Base-by-base conservation (phyloP, 768 basidiomycete species). In the Macrolepiota dolichaula region DNA sequence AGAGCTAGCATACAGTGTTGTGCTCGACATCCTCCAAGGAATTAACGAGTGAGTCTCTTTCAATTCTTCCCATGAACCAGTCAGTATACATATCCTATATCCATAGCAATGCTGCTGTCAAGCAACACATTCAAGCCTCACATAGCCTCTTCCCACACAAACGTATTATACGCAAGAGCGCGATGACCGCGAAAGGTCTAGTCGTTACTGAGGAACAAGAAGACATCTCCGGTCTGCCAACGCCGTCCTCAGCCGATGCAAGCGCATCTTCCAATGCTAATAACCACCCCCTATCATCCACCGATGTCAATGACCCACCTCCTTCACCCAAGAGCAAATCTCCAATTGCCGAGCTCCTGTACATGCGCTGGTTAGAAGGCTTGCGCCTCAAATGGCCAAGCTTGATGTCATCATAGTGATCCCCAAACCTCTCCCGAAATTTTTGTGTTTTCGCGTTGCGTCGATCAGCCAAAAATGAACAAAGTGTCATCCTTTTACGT, bases 291-390 rank as follows among this genome's bases (percentile, higher is more conserved):
- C 46, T 69, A 4, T 64, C 71, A 6, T 59, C 68, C 67, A 65
- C 64, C 46, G 77, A 78, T 22, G 81, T 85, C 27, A 76, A 77
- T 24, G 81, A 85, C 32, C 47, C 68, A 2, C 66, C 71, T 4
- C 32, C 65, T 32, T 68, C 79, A 35, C 79, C 81, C 12, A 71
- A 78, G 57, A 82, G 85, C 64, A 90, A 88, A 71, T 95, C 93
- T 58, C 94, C 96, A 5, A 94, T 98, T 29, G 92, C 94, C 22
- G 96, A 98, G 71, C 81, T 98, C 64, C 77, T 98, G n/a, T 98
- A 98, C 72, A 88, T 96, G 83, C 86, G 96, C 52, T 98, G 96
- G 96, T 77, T 98, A 25, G 92, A 97, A 69, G 95, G 95, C 2
- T 75, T 97, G 56, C 89, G 86, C 74, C 78, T 95, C 69, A 95